Base-by-base conservation (phyloP, 2,329 filamentous ascomycete species). In the Ophiostoma ulmi region DNA sequence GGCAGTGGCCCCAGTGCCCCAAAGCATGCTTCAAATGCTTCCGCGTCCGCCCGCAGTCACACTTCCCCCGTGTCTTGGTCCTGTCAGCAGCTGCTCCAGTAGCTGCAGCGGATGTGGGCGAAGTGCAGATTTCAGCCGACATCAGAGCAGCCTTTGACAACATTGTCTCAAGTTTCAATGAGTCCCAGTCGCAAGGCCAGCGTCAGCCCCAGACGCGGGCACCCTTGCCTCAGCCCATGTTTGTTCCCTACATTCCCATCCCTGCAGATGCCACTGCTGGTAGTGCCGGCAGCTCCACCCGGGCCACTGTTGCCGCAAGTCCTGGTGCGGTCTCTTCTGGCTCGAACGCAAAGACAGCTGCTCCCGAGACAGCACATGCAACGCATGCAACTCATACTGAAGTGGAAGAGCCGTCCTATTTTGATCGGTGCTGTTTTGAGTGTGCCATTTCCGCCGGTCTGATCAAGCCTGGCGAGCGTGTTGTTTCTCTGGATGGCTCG, bases 361-460 rank as follows among this genome's bases (percentile, higher is more conserved):
- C 44, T n/a, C n/a, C 17, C 17, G 44, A 48, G 44, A 48, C 17
- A 20, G 20, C 44, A 1, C 31, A 31, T 10, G 38, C 38, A 39
- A 1, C 38, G 44, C 44, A 3, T 31, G 31, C 31, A 31, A 31
- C 31, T 31, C 31, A 31, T 3, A 31, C 22, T 31, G 22, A 13
- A 5, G 55, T 8, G 1, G 55, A 22, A 5, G 63, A 22, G 36
- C 20, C n/a, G 20, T n/a, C 38, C 5, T 5, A 65, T 36, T 41
- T 65, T 41, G 20, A 22, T 14, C 67, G 67, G 20, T 69, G 31
- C 36, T 69, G 67, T n/a, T 41, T 69, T 11, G 48, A 61, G 20
- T 69, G 67, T 13, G 67, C 31, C 5, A 35, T 69, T 35, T 13
- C 4, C 0, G 10, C 10, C 5, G 44, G 52, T 1, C 67, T 69